Evolutionary conservation across 1,284 basidiomycete genomes (phyloP), one percentile per base, ranked within the genome.

Genomic region (Coniophora puteana): DNA sequence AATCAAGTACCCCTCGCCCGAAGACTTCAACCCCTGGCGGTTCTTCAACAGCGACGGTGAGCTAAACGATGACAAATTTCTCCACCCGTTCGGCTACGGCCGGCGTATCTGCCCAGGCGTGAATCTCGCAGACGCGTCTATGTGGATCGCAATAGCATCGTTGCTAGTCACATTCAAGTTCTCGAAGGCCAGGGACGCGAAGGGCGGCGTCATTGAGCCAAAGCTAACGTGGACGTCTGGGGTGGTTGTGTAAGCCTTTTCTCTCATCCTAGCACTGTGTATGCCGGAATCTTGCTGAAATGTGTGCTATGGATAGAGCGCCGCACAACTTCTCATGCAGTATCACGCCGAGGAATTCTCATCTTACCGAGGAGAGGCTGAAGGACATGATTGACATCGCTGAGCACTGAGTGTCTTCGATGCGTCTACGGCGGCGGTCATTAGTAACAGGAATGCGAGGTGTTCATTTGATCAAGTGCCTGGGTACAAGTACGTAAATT

Each of bases 21-120:
- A 33, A 8, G 51, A 57, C 36, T 63, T 59, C 26, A 49, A 40
- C 24, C 57, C 57, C 2, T 56, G 61, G 31, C 55, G 59, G 31
- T 63, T 63, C 33, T 46, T 63, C 8, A 22, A 43, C 20, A 28
- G 43, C 23, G 36, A 53, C 36, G 59, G 56, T 14, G 34, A 47
- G 20, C 55, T 63, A 17, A 53, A 60, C n/a, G 17, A 49, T 14
- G 59, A 63, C 37, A 40, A 35, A 27, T 33, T 58, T 13, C 38
- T 40, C 6, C 36, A 58, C 4, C 34, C 45, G 16, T 63, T 59
- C 14, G 57, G 57, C 25, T 63, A 63, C 14, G 57, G 57, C 32
- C 61, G 61, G n/a, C n/a, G n/a, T n/a, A 55, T 57, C 10, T 61
- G 62, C 20, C 58, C 50, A 7, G 59, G 61, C 8, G 48, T 52